Percentiles rank a stretch among this genome's conserved stretches.
phyloP scores from a whole-genome alignment of 163 green algal species.

The Trebouxia gelatinosa region DNA sequence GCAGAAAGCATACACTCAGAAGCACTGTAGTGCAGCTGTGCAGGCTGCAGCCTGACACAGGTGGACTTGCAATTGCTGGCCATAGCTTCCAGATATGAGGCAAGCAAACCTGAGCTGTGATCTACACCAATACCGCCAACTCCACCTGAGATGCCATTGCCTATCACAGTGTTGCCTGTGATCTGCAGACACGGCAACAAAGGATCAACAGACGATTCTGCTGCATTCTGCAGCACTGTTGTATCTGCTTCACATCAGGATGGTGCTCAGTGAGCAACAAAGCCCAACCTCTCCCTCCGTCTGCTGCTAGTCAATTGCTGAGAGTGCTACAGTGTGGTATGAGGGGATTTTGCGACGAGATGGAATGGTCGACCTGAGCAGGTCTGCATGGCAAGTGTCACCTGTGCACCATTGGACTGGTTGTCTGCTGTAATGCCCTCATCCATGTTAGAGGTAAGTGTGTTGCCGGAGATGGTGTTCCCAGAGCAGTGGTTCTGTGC shows the following conservation, averaged over 20 bases:
- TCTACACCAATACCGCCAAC: background rate
- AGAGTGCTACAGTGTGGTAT: background rate
- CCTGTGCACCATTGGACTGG: background rate
- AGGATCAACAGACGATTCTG: background rate
- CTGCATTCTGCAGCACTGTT: background rate
- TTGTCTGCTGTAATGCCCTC: constrained; percentile 22
- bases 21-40: too few relatives aligned
- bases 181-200: background rate
- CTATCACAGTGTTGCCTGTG: background rate
- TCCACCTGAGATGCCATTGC: background rate
- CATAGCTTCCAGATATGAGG: too few relatives aligned
- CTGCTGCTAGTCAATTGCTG: too few relatives aligned
- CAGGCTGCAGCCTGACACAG: too few relatives aligned
- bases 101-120: background rate
- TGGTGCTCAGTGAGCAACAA: too few relatives aligned
- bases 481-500: constrained; percentile 20
- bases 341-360: background rate
- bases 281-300: too few relatives aligned
- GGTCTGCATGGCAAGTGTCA: background rate
- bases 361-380: background rate
- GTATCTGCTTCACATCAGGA: too few relatives aligned
- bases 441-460: background rate
- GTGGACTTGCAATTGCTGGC: too few relatives aligned
- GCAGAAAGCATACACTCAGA: too few relatives aligned
- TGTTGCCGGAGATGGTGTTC: background rate